Base-by-base conservation (phyloP, 768 basidiomycete species). In the Coprinopsis strossmayeri region DNA sequence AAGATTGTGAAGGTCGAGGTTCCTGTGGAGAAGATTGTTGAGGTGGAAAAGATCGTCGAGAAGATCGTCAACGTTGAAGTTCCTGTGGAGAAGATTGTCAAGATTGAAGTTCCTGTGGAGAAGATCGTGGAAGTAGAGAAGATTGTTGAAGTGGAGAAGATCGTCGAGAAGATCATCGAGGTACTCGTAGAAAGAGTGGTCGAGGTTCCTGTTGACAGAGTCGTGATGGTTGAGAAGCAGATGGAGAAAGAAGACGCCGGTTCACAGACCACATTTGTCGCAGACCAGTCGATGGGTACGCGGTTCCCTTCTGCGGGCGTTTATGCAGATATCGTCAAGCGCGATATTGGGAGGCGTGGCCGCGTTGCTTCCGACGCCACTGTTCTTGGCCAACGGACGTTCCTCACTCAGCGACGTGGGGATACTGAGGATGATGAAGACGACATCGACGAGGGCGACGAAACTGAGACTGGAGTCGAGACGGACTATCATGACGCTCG, bases 401-500 rank as follows among this genome's bases (percentile, higher is more conserved):
- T 67, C 65, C 55, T 73, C 55, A 60, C 62, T 23, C 58, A 50
- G 9, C 40, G 49, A 20, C 54, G 42, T 28, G 52, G 49, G 11
- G 54, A 59, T 13, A 50, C 58, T 13, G 65, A 50, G 11, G 54
- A 59, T 13, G 51, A 59, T 13, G 65, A 64, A 3, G 53, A 55
- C 24, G 59, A 54, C 7, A 45, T 56, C 41, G 62, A 56, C 12
- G 68, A 67, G 1, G 69, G 61, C n/a, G 62, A 59, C 5, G 55
- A 61, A 28, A 84, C 82, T 0, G 86, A 82, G 35, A 74, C 75
- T 1, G 85, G 81, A 43, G 77, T 78, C 0, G 85, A 84, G 50
- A 81, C 81, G 0, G 81, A 90, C 50, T 91, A 87, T 57, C 72
- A 83, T 1, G 91, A 94, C 61, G 93, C 91, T 1, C 70, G 82